These are phyloP conservation scores for Chloranthus sessilifolius DNA, from an alignment of 164 flowering plant genomes.

Conservation along the genomic window DNA sequence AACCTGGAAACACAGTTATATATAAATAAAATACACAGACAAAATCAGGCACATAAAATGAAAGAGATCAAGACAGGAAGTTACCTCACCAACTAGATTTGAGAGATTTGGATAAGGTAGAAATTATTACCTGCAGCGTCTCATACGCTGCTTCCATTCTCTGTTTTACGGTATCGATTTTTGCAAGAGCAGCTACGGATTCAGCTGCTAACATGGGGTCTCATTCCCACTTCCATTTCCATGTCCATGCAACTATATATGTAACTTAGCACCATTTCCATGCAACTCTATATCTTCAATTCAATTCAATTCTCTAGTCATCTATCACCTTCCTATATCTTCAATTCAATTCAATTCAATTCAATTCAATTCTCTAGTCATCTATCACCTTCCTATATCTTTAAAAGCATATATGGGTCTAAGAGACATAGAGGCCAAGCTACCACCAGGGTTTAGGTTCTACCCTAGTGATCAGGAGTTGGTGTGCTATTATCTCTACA, in stretches of 20 bases:
- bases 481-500: slow-evolving; percentile 66
- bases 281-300: too few relatives aligned
- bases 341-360: too few relatives aligned
- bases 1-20: slow-evolving; percentile 46
- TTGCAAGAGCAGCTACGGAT: slow-evolving; percentile 88
- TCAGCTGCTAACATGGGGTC: too few relatives aligned
- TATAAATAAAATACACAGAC: neutral
- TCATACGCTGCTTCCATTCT: slow-evolving; percentile 98
- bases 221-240: too few relatives aligned
- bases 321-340: too few relatives aligned
- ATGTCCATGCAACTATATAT: too few relatives aligned
- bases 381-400: too few relatives aligned
- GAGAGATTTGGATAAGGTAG: slow-evolving; percentile 5
- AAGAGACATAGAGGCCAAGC: slow-evolving; percentile 59
- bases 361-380: too few relatives aligned
- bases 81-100: slow-evolving; percentile 91
- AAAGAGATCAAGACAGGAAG: slow-evolving; percentile 8
- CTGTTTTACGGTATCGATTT: slow-evolving; percentile 88
- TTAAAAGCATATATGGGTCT: too few relatives aligned
- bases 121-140: slow-evolving; percentile 72
- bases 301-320: too few relatives aligned
- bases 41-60: neutral
- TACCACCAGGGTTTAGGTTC: slow-evolving; percentile 81
- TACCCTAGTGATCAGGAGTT: slow-evolving; percentile 73
- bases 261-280: too few relatives aligned